Percentiles rank a stretch among this genome's conserved stretches.
Evolutionary conservation across 768 basidiomycete species (phyloP).

Genomic region (Mycena metata): DNA sequence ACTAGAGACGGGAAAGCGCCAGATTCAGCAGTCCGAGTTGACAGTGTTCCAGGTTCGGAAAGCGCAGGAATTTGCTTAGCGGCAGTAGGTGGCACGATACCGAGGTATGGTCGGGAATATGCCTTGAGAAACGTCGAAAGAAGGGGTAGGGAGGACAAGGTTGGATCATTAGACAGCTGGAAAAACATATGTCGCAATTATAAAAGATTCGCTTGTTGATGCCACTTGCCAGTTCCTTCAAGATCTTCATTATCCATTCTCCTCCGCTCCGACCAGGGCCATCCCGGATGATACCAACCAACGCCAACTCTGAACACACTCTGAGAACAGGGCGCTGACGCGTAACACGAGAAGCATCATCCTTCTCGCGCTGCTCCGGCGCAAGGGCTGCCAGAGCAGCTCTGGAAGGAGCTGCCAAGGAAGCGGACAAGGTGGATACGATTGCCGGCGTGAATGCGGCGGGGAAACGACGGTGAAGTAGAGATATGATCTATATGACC

Average conservation of each 20-base stretch:
- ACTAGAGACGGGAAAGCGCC: conserved; percentile 56
- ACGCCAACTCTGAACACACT: conserved; percentile 90
- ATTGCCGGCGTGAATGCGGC: conserved; percentile 82
- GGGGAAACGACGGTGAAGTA: conserved; percentile 90
- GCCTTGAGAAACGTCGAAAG: conserved; percentile 93
- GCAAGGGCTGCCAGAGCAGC: conserved; percentile 68
- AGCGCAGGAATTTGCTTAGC: conserved; percentile 71
- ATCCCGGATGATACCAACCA: conserved; percentile 88
- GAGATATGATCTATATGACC: conserved; percentile 79
- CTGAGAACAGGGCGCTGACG: conserved; percentile 90
- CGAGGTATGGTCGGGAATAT: conserved; percentile 90
- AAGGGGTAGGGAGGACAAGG: conserved; percentile 88
- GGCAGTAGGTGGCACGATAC: conserved; percentile 67
- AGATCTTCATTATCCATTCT: conserved; percentile 89
- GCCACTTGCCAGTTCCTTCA: conserved; percentile 86
- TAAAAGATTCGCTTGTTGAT: conserved; percentile 6
- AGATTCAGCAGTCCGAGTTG: conserved; percentile 49
- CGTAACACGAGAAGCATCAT: conserved; percentile 82
- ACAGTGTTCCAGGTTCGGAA: conserved; percentile 70
- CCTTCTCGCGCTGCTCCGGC: conserved; percentile 91
- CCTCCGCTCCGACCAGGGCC: conserved; percentile 78
- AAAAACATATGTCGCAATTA: conserved; percentile 36
- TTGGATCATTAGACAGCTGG: conserved; percentile 90
- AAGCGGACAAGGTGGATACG: conserved; percentile 67
- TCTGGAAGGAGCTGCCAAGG: conserved; percentile 72